Conservation (phyloP, 2,329 filamentous ascomycete species). For the Clonostachys solani region DNA sequence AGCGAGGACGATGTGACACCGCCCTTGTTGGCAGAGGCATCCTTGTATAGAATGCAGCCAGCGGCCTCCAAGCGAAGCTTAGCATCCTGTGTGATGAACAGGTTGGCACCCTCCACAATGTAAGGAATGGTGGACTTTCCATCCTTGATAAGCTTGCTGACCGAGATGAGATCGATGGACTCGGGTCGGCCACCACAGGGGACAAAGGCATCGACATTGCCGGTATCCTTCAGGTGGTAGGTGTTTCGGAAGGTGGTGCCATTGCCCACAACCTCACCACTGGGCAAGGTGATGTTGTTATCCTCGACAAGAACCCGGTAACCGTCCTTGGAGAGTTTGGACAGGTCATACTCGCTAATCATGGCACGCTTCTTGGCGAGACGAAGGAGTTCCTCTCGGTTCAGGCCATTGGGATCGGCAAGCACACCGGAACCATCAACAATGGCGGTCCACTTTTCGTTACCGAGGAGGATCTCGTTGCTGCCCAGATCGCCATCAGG, state of each 20-base stretch:
- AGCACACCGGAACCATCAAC: constrained; percentile 97
- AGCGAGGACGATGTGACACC: constrained; percentile 96
- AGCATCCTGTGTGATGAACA: constrained; percentile 98
- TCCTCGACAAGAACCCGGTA: constrained; percentile 94
- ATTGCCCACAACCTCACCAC: constrained; percentile 81
- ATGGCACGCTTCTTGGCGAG: constrained; percentile 84
- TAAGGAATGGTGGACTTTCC: constrained; percentile 87
- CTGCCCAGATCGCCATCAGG: constrained; percentile 95
- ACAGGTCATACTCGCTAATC: constrained; percentile 81
- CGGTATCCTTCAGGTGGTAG: constrained; percentile 80
- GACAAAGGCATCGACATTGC: constrained; percentile 83
- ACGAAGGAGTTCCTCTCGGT: constrained; percentile 77
- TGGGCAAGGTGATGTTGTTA: constrained; percentile 80
- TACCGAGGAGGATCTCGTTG: constrained; percentile 94
- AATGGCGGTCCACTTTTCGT: constrained; percentile 92
- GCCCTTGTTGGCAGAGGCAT: constrained; percentile 97
- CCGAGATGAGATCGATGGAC: constrained; percentile 88
- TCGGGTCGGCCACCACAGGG: constrained; percentile 95
- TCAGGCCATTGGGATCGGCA: constrained; percentile 84
- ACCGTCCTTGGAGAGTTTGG: constrained; percentile 81
- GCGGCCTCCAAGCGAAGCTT: constrained; percentile 92
- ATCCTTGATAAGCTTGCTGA: constrained; percentile 82
- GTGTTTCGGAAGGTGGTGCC: constrained; percentile 96
- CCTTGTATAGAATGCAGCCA: constrained; percentile 95
- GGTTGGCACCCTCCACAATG: constrained; percentile 95